Evolutionary conservation across 2,329 filamentous ascomycete genomes (phyloP).

Genomic region (Colletotrichum plurivorum): DNA sequence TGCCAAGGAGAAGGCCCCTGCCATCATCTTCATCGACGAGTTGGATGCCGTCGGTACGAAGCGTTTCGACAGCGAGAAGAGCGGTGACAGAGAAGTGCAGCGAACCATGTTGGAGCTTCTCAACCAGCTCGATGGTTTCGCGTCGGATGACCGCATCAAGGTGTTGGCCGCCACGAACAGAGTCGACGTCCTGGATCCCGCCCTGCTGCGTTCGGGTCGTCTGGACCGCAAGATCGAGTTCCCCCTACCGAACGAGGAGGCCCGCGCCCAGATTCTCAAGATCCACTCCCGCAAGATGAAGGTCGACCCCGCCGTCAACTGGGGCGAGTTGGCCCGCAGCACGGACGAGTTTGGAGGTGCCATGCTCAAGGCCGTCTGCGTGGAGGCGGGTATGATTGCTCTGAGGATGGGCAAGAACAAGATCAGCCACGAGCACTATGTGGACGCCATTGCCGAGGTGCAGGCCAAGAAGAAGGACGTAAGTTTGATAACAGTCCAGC

Average conservation of each 20-base stretch:
- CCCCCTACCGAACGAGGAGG: slow-evolving; percentile 97
- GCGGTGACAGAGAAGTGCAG: slow-evolving; percentile 97
- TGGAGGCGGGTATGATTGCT: slow-evolving; percentile 99
- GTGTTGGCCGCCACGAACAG: slow-evolving; percentile 95
- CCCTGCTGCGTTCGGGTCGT: slow-evolving; percentile 90
- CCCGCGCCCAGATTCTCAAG: slow-evolving; percentile 94
- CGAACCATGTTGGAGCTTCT: slow-evolving; percentile 98
- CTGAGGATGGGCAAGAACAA: slow-evolving; percentile 94
- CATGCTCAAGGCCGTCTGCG: slow-evolving; percentile 97
- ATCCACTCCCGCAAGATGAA: slow-evolving; percentile 99
- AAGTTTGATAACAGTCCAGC: slow-evolving; percentile 50
- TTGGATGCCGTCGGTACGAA: slow-evolving; percentile 98
- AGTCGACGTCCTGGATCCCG: slow-evolving; percentile 93
- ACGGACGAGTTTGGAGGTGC: slow-evolving; percentile 99
- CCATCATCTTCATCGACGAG: slow-evolving; percentile 99
- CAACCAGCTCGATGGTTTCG: slow-evolving; percentile 98
- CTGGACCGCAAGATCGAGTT: slow-evolving; percentile 99
- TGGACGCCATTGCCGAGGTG: slow-evolving; percentile 97
- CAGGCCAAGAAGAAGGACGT: slow-evolving; percentile 95
- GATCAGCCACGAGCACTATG: slow-evolving; percentile 98
- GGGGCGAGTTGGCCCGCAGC: slow-evolving; percentile 93
- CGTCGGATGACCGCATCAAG: slow-evolving; percentile 96
- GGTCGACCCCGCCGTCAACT: slow-evolving; percentile 93
- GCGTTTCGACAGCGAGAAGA: slow-evolving; percentile 98
- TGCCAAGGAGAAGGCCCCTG: slow-evolving; percentile 98